These are phyloP conservation scores for Tuber magnatum DNA, from an alignment of 495 filamentous ascomycete species.

Conservation along the genomic window DNA sequence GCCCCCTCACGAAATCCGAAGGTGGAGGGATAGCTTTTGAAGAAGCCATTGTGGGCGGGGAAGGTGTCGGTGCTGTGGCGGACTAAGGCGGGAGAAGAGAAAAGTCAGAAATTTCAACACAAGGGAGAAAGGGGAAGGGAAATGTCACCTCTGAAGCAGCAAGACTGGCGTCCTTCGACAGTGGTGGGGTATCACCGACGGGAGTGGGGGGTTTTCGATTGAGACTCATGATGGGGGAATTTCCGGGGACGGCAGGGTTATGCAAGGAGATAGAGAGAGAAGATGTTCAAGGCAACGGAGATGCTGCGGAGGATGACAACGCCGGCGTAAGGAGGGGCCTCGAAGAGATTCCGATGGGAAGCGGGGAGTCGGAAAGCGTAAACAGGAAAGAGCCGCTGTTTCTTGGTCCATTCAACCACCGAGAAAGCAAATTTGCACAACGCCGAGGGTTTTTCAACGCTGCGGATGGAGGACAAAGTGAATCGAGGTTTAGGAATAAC, in stretches of 20 bases:
- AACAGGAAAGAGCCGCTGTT: slow-evolving; percentile 31
- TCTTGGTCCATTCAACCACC: slow-evolving; percentile 30
- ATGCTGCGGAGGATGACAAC: not conserved
- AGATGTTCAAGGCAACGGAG: slow-evolving; percentile 3
- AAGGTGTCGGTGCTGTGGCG: slow-evolving; percentile 12
- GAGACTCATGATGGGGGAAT: slow-evolving; percentile 27
- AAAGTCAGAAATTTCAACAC: slow-evolving; percentile 8
- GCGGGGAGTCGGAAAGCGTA: slow-evolving; percentile 14
- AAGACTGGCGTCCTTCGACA: slow-evolving; percentile 19
- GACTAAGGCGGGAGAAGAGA: not conserved
- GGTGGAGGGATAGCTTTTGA: slow-evolving; percentile 28
- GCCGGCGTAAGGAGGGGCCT: slow-evolving; percentile 7
- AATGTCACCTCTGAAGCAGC: slow-evolving; percentile 21
- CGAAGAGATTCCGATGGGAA: slow-evolving; percentile 10
- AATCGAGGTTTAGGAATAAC: not conserved
- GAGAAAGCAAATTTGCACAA: not conserved
- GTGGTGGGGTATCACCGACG: not conserved
- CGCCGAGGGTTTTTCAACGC: slow-evolving; percentile 2
- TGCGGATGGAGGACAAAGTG: not conserved
- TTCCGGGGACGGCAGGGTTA: slow-evolving; percentile 2
- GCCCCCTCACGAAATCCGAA: slow-evolving; percentile 32
- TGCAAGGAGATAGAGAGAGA: slow-evolving; percentile 15
- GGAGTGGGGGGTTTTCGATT: slow-evolving; percentile 15
- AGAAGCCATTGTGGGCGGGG: slow-evolving; percentile 17
- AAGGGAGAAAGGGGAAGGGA: slow-evolving; percentile 4